These are phyloP conservation scores for Sarocladiaceae sp. DNA, from an alignment of 2,329 filamentous ascomycete genomes.

Conservation along the genomic window DNA sequence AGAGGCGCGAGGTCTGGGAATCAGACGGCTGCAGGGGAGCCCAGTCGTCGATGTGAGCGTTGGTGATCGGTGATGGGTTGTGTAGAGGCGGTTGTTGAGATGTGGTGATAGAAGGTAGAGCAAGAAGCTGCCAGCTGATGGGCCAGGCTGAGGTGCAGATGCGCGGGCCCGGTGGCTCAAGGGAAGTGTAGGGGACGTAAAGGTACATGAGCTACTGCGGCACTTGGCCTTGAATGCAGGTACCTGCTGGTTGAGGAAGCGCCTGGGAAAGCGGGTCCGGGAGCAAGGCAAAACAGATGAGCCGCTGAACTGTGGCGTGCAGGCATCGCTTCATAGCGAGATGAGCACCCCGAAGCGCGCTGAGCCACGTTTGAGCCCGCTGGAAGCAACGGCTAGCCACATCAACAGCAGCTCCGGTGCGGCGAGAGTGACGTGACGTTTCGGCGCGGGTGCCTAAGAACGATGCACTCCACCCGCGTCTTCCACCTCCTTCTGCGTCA, in stretches of 20 bases:
- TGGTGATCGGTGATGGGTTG: slow-evolving; percentile 1
- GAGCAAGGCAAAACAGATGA: slow-evolving; percentile 7
- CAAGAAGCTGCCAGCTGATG: slow-evolving; percentile 7
- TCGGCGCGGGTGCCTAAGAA: slow-evolving; percentile 2
- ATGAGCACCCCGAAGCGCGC: too few species aligned
- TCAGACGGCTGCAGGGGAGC: background rate
- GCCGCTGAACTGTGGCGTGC: slow-evolving; percentile 1
- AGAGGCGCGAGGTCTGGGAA: background rate
- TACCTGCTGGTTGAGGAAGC: slow-evolving; percentile 1
- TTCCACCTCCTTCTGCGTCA: slow-evolving; percentile 1
- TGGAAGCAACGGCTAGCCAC: background rate
- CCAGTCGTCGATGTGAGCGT: slow-evolving; percentile 1
- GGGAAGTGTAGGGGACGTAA: background rate
- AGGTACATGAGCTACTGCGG: slow-evolving; percentile 14
- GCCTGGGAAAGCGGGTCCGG: background rate
- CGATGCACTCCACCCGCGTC: slow-evolving; percentile 4
- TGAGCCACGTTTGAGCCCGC: too few species aligned
- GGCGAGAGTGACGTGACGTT: slow-evolving; percentile 7
- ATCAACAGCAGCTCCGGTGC: background rate
- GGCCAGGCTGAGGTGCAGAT: slow-evolving; percentile 9
- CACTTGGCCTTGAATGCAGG: slow-evolving; percentile 13
- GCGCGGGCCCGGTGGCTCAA: slow-evolving; percentile 10
- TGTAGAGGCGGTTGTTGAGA: background rate
- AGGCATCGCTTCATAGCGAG: background rate
- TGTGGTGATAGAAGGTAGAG: background rate